Conservation (phyloP, 2,329 filamentous ascomycete genomes). For the Plenodomus tracheiphilus region DNA sequence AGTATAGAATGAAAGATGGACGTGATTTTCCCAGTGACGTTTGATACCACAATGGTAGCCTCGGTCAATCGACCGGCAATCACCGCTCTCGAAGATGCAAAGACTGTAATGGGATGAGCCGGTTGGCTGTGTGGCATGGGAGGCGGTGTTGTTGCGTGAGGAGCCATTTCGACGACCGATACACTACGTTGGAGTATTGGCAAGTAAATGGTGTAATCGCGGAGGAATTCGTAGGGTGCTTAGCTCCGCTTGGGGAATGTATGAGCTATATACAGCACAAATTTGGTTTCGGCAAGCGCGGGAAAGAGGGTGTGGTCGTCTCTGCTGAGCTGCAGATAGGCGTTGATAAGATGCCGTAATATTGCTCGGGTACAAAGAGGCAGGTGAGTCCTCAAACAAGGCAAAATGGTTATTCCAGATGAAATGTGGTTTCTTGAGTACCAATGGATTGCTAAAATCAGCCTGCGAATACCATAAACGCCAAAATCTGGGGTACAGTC, state of each 20-base stretch:
- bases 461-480: constrained; percentile 15
- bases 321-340: constrained; percentile 35
- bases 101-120: constrained; percentile 64
- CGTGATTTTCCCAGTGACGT: constrained; percentile 79
- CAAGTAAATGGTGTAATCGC: constrained; percentile 3
- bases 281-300: constrained; percentile 26
- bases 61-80: constrained; percentile 76
- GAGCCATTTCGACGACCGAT: constrained; percentile 35
- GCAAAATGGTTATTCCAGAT: background rate
- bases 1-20: constrained; percentile 74
- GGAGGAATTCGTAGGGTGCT: constrained; percentile 5
- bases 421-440: constrained; percentile 4
- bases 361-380: constrained; percentile 15
- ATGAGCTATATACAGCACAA: constrained; percentile 25
- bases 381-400: constrained; percentile 2
- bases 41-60: constrained; percentile 81
- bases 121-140: constrained; percentile 31
- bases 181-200: constrained; percentile 3
- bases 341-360: constrained; percentile 35
- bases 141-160: constrained; percentile 42
- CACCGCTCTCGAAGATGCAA: constrained; percentile 83
- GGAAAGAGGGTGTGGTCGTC: constrained; percentile 20
- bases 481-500: constrained; percentile 41
- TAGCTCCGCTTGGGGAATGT: constrained; percentile 10
- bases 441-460: constrained; percentile 6